Evolutionary conservation across 441 rosid genomes (phyloP).

Genomic region (Geranium incanum): DNA sequence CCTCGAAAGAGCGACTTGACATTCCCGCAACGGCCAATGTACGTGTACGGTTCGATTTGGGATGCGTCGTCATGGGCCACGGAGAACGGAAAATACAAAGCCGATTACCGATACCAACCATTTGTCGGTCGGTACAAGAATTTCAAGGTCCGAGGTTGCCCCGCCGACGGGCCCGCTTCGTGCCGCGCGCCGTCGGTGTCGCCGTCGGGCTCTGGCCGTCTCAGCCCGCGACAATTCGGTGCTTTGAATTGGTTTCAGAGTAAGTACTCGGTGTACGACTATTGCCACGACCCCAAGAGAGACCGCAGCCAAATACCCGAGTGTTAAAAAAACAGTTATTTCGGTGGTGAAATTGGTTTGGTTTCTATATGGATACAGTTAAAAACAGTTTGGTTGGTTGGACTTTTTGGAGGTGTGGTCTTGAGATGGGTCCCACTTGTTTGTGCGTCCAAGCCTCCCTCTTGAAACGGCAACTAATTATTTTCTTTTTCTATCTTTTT

Average conservation of each 20-base stretch:
- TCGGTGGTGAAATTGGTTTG: too few relatives aligned
- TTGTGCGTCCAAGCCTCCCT: neutral
- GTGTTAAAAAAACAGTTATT: slow-evolving; percentile 33
- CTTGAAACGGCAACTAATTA: too few relatives aligned
- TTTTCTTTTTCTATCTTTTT: too few relatives aligned
- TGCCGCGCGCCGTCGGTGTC: slow-evolving; percentile 38
- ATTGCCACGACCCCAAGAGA: slow-evolving; percentile 55
- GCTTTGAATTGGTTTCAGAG: too few relatives aligned
- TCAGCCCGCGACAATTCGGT: too few relatives aligned
- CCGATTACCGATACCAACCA: slow-evolving; percentile 52
- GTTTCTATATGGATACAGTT: too few relatives aligned
- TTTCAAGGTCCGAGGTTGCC: slow-evolving; percentile 46
- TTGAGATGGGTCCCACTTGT: neutral
- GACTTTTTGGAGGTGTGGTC: neutral
- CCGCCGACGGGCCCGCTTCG: slow-evolving; percentile 24
- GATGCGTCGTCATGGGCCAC: slow-evolving; percentile 78
- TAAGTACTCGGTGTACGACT: slow-evolving; percentile 58
- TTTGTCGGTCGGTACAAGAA: slow-evolving; percentile 43
- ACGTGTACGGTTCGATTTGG: slow-evolving; percentile 63
- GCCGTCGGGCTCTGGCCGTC: slow-evolving; percentile 29
- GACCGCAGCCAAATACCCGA: slow-evolving; percentile 60
- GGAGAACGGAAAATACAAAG: slow-evolving; percentile 54
- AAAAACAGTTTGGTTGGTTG: neutral
- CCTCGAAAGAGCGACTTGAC: slow-evolving; percentile 40
- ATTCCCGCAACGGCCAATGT: slow-evolving; percentile 54